phyloP scores from a whole-genome alignment of 805 yeast species.

The Barnettozyma siamensis region DNA sequence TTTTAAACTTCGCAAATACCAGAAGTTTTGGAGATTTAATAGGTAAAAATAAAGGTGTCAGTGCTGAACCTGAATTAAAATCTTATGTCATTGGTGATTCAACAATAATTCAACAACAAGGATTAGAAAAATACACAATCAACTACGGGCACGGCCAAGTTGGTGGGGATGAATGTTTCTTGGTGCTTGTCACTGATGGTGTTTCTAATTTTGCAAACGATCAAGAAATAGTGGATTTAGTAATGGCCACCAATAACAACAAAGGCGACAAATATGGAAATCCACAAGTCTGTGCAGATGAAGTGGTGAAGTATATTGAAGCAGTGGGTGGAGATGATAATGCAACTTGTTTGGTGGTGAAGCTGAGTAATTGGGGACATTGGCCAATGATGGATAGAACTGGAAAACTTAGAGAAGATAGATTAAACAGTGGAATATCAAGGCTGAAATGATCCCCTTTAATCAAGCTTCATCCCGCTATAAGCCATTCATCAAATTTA shows the following conservation, averaged over 20 bases:
- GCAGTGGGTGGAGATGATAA: slow-evolving; percentile 91
- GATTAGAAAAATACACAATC: slow-evolving; percentile 20
- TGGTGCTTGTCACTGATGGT: slow-evolving; percentile 85
- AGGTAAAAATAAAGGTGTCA: slow-evolving; percentile 77
- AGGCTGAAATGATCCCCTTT: slow-evolving; percentile 18
- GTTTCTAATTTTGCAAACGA: slow-evolving; percentile 75
- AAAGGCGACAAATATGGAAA: slow-evolving; percentile 50
- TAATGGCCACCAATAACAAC: slow-evolving; percentile 62
- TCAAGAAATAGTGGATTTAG: slow-evolving; percentile 86
- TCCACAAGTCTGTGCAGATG: slow-evolving; percentile 82
- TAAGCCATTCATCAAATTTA: too few relatives aligned
- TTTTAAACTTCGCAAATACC: slow-evolving; percentile 78
- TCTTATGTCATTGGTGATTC: slow-evolving; percentile 66
- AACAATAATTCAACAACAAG: slow-evolving; percentile 27
- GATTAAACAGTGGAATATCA: slow-evolving; percentile 40
- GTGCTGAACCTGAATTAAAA: slow-evolving; percentile 87
- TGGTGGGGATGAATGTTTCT: slow-evolving; percentile 79
- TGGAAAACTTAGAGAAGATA: slow-evolving; percentile 71
- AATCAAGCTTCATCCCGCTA: too few relatives aligned
- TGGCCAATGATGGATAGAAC: slow-evolving; percentile 87
- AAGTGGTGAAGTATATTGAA: slow-evolving; percentile 76
- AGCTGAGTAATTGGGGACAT: slow-evolving; percentile 87
- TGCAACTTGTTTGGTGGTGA: slow-evolving; percentile 82
- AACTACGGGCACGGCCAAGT: slow-evolving; percentile 28
- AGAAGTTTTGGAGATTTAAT: slow-evolving; percentile 86